Conservation (phyloP, 495 filamentous ascomycete genomes). For the Cairneyella variabilis region DNA sequence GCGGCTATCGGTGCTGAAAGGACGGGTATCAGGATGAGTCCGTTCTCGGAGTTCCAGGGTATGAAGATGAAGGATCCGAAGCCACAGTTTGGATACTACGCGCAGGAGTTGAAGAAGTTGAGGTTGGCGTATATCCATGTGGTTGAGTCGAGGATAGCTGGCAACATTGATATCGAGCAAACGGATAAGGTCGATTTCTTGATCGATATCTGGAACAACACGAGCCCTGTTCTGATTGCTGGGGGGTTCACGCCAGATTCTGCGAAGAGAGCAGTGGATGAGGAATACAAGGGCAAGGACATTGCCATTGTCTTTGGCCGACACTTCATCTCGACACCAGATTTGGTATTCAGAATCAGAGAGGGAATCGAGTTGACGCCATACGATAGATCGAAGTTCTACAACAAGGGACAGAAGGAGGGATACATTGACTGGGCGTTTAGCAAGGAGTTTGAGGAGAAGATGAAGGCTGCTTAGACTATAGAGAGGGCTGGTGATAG, state of each 20-base stretch:
- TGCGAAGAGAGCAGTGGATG: constrained; percentile 49
- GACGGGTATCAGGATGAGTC: constrained; percentile 60
- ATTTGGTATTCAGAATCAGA: constrained; percentile 60
- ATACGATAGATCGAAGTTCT: constrained; percentile 60
- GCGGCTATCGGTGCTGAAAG: constrained; percentile 60
- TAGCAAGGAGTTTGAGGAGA: constrained; percentile 48
- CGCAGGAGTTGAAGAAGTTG: constrained; percentile 47
- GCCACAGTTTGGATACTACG: constrained; percentile 58
- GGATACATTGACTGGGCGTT: constrained; percentile 68
- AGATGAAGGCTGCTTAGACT: too few species aligned
- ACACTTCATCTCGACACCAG: constrained; percentile 67
- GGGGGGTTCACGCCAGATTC: constrained; percentile 50
- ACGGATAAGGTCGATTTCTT: constrained; percentile 50
- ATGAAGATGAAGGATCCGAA: constrained; percentile 64
- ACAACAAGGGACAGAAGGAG: constrained; percentile 40
- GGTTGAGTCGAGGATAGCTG: constrained; percentile 45
- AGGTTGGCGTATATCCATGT: constrained; percentile 65
- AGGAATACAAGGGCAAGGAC: constrained; percentile 48
- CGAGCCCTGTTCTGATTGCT: constrained; percentile 54
- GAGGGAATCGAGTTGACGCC: constrained; percentile 49
- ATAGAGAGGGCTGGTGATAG: too few species aligned
- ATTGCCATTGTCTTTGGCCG: constrained; percentile 56
- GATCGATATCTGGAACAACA: constrained; percentile 43
- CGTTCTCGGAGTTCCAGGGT: constrained; percentile 61
- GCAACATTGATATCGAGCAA: constrained; percentile 32